Evolutionary conservation across 2,329 filamentous ascomycete species (phyloP).

Genomic region (Epicoccum nigrum): DNA sequence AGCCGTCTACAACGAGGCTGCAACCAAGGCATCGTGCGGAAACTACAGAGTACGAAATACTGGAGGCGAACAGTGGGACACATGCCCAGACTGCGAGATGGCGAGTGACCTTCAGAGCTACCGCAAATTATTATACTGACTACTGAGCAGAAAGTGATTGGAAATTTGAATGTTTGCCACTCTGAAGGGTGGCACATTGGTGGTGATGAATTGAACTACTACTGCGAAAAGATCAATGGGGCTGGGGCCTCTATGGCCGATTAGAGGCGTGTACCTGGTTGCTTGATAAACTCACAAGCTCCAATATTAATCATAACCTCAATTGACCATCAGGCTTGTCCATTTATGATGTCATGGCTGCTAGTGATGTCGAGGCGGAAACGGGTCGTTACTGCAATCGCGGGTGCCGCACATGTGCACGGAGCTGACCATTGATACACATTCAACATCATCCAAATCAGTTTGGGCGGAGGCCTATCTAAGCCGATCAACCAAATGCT

Average conservation of each 20-base stretch:
- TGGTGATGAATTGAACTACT: conserved; percentile 37
- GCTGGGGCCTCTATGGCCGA: conserved; percentile 21
- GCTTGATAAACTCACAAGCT: too few species aligned
- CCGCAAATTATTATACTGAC: not conserved
- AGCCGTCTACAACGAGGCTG: conserved; percentile 30
- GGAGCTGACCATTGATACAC: too few species aligned
- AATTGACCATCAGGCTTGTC: too few species aligned
- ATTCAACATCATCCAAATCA: too few species aligned
- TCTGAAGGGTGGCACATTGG: conserved; percentile 35
- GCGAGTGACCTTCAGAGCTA: conserved; percentile 14
- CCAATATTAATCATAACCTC: too few species aligned
- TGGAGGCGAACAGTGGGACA: conserved; percentile 34
- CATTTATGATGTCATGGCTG: too few species aligned
- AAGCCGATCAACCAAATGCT: too few species aligned
- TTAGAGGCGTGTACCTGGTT: not conserved
- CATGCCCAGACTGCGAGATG: conserved; percentile 37
- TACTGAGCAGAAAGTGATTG: conserved; percentile 17
- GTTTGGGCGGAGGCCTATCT: too few species aligned
- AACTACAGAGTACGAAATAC: conserved; percentile 35
- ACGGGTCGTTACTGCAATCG: not conserved
- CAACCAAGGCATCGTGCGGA: conserved; percentile 28
- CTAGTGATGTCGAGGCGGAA: not conserved
- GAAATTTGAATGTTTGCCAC: conserved; percentile 30
- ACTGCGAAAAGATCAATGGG: conserved; percentile 30
- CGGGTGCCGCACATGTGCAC: too few species aligned